Conservation (phyloP, 2,329 filamentous ascomycete genomes). For the Fusarium sp. region DNA sequence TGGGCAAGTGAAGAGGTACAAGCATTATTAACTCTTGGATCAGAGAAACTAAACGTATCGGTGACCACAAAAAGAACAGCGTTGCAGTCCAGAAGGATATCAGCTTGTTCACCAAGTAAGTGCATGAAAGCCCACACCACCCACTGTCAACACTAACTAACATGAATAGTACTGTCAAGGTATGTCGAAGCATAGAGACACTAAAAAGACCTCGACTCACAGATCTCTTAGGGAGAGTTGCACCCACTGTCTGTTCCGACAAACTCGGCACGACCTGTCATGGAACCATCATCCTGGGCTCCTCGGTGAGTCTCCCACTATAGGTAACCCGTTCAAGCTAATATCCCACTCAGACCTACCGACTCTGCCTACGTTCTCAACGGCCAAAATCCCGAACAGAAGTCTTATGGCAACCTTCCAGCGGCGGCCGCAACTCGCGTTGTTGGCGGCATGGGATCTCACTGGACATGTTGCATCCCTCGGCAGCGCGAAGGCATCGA, state of each 20-base stretch:
- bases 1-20: neutral
- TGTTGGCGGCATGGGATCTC: slow-evolving; percentile 12
- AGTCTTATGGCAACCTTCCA: neutral
- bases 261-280: neutral
- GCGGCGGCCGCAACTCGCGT: slow-evolving; percentile 7
- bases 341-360: neutral
- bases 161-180: neutral
- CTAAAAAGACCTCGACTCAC: neutral
- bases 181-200: neutral
- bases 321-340: neutral
- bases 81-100: slow-evolving; percentile 16
- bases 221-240: neutral
- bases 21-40: neutral
- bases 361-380: neutral
- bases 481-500: neutral
- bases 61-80: slow-evolving; percentile 17
- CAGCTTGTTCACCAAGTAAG: slow-evolving; percentile 13
- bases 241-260: slow-evolving; percentile 1
- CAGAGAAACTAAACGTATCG: slow-evolving; percentile 6
- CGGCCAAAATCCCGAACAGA: slow-evolving; percentile 2
- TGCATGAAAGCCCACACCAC: neutral
- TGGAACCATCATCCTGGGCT: slow-evolving; percentile 1
- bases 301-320: neutral
- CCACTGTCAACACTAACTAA: neutral
- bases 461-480: slow-evolving; percentile 12